phyloP scores from a whole-genome alignment of 352 stramenopile genomes.

The Phytopythium kandeliae region DNA sequence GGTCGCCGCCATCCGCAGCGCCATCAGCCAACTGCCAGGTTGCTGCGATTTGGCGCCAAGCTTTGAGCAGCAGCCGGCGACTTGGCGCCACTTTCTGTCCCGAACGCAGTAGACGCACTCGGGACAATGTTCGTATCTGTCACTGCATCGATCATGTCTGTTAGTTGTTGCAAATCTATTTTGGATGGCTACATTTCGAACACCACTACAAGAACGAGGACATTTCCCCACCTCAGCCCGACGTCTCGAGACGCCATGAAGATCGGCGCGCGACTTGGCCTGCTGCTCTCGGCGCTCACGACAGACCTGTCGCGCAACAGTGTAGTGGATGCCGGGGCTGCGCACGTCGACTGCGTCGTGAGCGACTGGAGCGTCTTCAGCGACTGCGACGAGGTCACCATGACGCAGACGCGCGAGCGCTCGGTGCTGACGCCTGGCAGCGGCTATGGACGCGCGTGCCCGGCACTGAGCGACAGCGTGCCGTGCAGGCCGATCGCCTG shows the following conservation, averaged over 20 bases:
- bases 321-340: neutral
- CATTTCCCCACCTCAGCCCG: too few relatives aligned
- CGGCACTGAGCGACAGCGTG: slow-evolving; percentile 16
- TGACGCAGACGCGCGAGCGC: slow-evolving; percentile 20
- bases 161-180: neutral
- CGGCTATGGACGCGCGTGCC: slow-evolving; percentile 18
- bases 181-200: neutral
- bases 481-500: slow-evolving; percentile 18
- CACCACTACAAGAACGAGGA: too few relatives aligned
- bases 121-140: neutral
- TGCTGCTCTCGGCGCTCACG: neutral
- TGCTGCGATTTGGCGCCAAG: too few relatives aligned
- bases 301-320: neutral
- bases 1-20: neutral
- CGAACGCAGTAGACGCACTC: neutral
- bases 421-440: slow-evolving; percentile 11
- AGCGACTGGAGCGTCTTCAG: slow-evolving; percentile 18
- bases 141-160: too few relatives aligned
- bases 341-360: slow-evolving; percentile 17
- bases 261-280: neutral
- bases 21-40: too few relatives aligned
- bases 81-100: neutral
- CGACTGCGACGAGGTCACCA: slow-evolving; percentile 15
- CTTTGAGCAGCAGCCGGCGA: too few relatives aligned
- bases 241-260: neutral